phyloP scores from a whole-genome alignment of 345 rosid genomes.

The Rhizophora mangle region DNA sequence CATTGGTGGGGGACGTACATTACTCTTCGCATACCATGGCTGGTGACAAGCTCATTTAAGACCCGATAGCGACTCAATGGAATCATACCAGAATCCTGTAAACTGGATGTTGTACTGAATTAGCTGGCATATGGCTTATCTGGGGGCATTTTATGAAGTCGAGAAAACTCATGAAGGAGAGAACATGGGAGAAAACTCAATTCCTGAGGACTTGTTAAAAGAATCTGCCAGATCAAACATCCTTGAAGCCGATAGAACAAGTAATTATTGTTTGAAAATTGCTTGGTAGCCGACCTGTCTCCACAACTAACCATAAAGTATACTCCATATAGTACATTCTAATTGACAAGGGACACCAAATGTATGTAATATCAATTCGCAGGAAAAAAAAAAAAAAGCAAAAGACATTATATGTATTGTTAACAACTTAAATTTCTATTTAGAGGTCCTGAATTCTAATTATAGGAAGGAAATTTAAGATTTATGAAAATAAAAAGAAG shows the following conservation, averaged over 20 bases:
- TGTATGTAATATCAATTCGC: too few species aligned
- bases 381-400: too few species aligned
- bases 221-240: not conserved
- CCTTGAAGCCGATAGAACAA: not conserved
- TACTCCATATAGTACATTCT: too few species aligned
- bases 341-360: too few species aligned
- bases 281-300: not conserved
- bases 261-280: not conserved
- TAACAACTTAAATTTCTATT: too few species aligned
- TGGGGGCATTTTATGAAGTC: conserved; percentile 10
- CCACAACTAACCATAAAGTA: too few species aligned
- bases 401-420: too few species aligned
- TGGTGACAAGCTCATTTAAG: conserved; percentile 10
- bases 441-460: too few species aligned
- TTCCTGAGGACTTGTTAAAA: not conserved
- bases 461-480: too few species aligned
- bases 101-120: conserved; percentile 22
- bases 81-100: conserved; percentile 1
- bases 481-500: too few species aligned
- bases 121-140: conserved; percentile 22
- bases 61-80: conserved; percentile 9
- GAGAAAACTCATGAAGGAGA: not conserved
- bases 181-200: not conserved
- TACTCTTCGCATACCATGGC: conserved; percentile 9
- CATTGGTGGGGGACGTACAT: conserved; percentile 4